These are phyloP conservation scores for Debaryomycetaceae sp. DNA, from an alignment of 1,139 yeast species.

Conservation along the genomic window DNA sequence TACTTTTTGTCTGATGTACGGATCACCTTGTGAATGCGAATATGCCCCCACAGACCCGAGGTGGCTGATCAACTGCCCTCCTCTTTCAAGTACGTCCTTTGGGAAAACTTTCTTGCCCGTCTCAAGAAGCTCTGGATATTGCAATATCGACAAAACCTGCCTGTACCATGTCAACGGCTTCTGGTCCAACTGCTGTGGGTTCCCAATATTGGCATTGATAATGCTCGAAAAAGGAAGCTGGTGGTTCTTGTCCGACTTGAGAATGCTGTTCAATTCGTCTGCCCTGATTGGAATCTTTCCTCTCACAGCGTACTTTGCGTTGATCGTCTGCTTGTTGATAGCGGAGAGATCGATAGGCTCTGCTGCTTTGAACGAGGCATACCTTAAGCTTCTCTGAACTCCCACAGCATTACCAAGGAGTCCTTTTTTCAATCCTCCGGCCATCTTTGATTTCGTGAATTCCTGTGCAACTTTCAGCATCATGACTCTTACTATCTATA, in stretches of 20 bases:
- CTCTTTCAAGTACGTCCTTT: slow-evolving; percentile 70
- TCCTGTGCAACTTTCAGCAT: not conserved
- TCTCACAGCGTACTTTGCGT: slow-evolving; percentile 93
- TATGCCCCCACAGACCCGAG: slow-evolving; percentile 92
- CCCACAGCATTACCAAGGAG: not conserved
- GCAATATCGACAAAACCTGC: slow-evolving; percentile 80
- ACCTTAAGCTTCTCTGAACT: not conserved
- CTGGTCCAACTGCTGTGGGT: slow-evolving; percentile 95
- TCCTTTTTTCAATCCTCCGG: not conserved
- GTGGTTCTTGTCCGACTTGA: slow-evolving; percentile 38
- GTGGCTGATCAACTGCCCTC: slow-evolving; percentile 53
- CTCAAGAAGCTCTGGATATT: slow-evolving; percentile 69
- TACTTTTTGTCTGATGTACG: slow-evolving; percentile 65
- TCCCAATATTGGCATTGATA: slow-evolving; percentile 90
- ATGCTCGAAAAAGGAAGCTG: slow-evolving; percentile 75
- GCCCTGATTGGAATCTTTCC: slow-evolving; percentile 93
- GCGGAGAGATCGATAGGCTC: slow-evolving; percentile 29
- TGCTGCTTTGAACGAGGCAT: not conserved
- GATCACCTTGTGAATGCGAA: slow-evolving; percentile 87
- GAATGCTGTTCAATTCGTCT: slow-evolving; percentile 60
- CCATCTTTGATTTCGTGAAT: not conserved
- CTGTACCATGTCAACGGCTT: slow-evolving; percentile 93
- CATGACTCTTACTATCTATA: not conserved
- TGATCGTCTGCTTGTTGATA: slow-evolving; percentile 69
- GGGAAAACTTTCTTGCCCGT: slow-evolving; percentile 47